A percentile compares a stretch with the other conserved stretches of the same genome.
Conservation (phyloP, 1,284 basidiomycete genomes). For the Taiwanofungus camphoratus region DNA sequence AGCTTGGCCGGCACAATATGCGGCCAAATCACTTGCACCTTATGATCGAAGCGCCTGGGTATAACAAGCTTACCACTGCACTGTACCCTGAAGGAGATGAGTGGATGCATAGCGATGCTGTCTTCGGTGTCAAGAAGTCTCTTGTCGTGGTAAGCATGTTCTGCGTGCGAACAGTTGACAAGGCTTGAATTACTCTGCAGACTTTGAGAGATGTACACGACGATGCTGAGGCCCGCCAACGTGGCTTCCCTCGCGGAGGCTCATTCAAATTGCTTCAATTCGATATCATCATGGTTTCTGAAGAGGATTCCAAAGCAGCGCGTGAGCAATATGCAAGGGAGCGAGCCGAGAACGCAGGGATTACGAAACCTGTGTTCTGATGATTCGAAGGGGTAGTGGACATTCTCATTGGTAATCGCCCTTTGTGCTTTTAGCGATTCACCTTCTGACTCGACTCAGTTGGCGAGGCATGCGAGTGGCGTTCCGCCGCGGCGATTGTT, state of each 20-base stretch:
- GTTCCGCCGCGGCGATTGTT: no score
- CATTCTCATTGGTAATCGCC: no score
- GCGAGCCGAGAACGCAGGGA: slow-evolving; percentile 21
- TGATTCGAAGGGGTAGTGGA: no score
- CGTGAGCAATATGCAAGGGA: slow-evolving; percentile 24
- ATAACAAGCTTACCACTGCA: slow-evolving; percentile 67
- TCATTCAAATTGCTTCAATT: slow-evolving; percentile 56
- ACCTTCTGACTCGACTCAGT: no score
- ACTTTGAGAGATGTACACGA: slow-evolving; percentile 45
- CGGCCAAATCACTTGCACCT: slow-evolving; percentile 80
- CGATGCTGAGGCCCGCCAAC: slow-evolving; percentile 45
- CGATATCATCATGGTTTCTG: slow-evolving; percentile 58
- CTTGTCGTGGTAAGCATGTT: slow-evolving; percentile 45
- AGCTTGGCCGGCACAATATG: slow-evolving; percentile 67
- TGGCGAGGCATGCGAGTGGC: no score
- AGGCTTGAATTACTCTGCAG: slow-evolving; percentile 26
- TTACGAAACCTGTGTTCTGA: no score
- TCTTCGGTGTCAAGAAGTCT: slow-evolving; percentile 75
- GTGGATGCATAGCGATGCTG: slow-evolving; percentile 63
- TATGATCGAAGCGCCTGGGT: slow-evolving; percentile 65
- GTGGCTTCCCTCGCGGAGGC: slow-evolving; percentile 55
- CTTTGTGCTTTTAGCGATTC: no score
- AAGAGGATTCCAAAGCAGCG: slow-evolving; percentile 38
- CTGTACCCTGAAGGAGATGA: slow-evolving; percentile 70
- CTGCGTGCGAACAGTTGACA: slow-evolving; percentile 18